Conservation (phyloP, 306 rosid species). For the Pueraria montana region DNA sequence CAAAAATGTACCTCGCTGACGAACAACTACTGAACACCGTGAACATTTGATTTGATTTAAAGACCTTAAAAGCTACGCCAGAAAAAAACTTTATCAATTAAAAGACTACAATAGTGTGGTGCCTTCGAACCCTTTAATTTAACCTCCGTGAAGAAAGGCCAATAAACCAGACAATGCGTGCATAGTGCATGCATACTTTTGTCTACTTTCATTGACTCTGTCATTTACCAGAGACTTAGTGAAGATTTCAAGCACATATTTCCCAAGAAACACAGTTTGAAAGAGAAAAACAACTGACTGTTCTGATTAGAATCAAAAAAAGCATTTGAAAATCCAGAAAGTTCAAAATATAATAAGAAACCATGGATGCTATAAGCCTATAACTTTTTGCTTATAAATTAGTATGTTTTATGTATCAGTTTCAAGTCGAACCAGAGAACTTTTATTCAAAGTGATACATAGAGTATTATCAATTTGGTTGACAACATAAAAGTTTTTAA, state of each 20-base stretch:
- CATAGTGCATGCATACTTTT: slow-evolving; percentile 43
- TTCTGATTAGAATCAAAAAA: not conserved
- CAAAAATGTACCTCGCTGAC: slow-evolving; percentile 11
- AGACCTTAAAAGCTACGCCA: slow-evolving; percentile 48
- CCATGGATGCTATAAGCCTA: not conserved
- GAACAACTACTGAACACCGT: slow-evolving; percentile 8
- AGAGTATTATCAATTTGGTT: not conserved
- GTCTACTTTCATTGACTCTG: not conserved
- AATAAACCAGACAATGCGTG: slow-evolving; percentile 33
- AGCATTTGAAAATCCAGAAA: not conserved
- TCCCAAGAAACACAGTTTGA: not conserved
- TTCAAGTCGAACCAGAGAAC: not conserved
- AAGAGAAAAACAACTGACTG: not conserved
- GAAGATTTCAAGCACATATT: not conserved
- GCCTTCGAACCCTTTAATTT: not conserved
- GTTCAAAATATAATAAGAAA: not conserved
- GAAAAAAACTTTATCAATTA: not conserved
- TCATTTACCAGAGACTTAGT: not conserved
- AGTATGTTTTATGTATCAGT: not conserved
- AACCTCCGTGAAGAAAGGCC: slow-evolving; percentile 31
- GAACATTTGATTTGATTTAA: slow-evolving; percentile 34
- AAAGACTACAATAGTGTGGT: not conserved
- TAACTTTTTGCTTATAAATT: not conserved
- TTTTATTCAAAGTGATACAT: not conserved
- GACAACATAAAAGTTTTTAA: not conserved